Conservation (phyloP, 202 grass and related monocot species). For the Musa balbisiana region DNA sequence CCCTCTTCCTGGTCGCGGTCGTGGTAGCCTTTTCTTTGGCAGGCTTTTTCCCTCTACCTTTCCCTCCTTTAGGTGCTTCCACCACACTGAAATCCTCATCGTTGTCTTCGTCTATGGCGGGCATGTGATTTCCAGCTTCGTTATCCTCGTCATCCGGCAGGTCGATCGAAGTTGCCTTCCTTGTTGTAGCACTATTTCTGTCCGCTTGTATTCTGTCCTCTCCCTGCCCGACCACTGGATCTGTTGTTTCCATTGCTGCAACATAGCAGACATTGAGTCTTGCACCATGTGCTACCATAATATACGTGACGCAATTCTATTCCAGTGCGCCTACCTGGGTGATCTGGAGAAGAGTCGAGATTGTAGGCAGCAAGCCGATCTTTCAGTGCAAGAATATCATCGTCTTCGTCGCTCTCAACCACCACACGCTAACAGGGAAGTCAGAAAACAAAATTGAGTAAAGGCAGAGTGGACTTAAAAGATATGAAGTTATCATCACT, state of each 20-base stretch:
- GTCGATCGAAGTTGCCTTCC: slow-evolving; percentile 28
- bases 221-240: slow-evolving; percentile 13
- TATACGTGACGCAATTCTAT: background rate
- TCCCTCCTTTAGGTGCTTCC: slow-evolving; percentile 27
- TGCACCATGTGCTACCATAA: background rate
- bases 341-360: slow-evolving; percentile 45
- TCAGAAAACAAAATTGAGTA: background rate
- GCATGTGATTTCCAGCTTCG: background rate
- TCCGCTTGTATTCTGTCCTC: slow-evolving; percentile 28
- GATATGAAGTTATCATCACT: background rate
- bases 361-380: slow-evolving; percentile 47
- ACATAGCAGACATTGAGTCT: background rate
- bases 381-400: slow-evolving; percentile 37
- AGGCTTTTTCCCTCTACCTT: slow-evolving; percentile 47
- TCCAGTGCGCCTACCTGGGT: slow-evolving; percentile 31
- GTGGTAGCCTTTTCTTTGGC: slow-evolving; percentile 32
- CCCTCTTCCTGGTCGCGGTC: slow-evolving; percentile 32
- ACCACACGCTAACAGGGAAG: slow-evolving; percentile 21
- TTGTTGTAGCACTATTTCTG: slow-evolving; percentile 35
- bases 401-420: slow-evolving; percentile 45
- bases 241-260: slow-evolving; percentile 52
- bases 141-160: slow-evolving; percentile 33
- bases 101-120: slow-evolving; percentile 19
- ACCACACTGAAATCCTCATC: slow-evolving; percentile 18
- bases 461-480: background rate